Base-by-base conservation (phyloP, 495 filamentous ascomycete species). In the Hyphodiscus hymeniophilus region DNA sequence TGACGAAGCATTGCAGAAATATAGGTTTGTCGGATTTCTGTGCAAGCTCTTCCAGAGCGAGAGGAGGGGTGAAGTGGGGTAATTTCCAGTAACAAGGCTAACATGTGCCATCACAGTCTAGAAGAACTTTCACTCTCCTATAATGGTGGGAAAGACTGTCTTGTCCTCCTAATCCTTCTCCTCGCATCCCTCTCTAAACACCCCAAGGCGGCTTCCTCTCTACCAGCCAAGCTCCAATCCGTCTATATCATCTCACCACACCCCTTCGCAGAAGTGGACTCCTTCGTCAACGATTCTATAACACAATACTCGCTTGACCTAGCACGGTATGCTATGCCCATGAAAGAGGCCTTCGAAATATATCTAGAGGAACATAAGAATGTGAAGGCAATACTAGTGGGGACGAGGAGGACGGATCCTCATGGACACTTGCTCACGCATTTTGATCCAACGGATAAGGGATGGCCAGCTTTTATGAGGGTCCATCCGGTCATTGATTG, bases 121-220 rank as follows among this genome's bases (percentile, higher is more conserved):
- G 70, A 82, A 39, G 75, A 94, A 54, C 72, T 97, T 38, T 89
- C 91, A 8, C 72, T 98, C 48, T 94, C 94, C 39, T 98, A 95
- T 63, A 98, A 98, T 56, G 92, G 92, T 67, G 92, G 92, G 36
- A 98, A 98, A 64, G 92, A 98, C 77, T 98, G 92, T 59, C 81
- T 96, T 20, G 87, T 95, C 47, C 80, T 96, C 8, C 74, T 97
- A n/a, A 70, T 97, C 55, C 72, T 96, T 48, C 87, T 91, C 65
- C 80, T 97, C 56, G 79, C 82, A 51, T 44, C 31, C 54, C 28
- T 50, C 20, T 62, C 49, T 59, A 17, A 44, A n/a, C 39, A 50
- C 17, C 40, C 49, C 13, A 41, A 10, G 5, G 41, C 24, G 20
- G 24, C 36, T 7, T 5, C 16, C 8, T 54, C 57, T 48, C 41